Percentiles rank a stretch among this genome's conserved stretches.
Conservation (phyloP, 768 basidiomycete species). For the Rhizopogon vesiculosus region DNA sequence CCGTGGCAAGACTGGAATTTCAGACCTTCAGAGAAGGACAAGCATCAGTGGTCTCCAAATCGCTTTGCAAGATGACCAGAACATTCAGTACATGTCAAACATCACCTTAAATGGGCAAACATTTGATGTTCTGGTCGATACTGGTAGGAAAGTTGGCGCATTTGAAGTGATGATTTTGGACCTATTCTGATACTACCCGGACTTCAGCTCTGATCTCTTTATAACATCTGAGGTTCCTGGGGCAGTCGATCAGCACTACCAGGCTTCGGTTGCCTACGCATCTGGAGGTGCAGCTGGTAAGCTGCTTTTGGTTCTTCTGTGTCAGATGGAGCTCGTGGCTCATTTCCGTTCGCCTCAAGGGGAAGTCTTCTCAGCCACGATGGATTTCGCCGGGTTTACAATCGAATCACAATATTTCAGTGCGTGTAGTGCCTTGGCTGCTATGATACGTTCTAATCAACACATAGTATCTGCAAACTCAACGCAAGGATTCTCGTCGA, state of each 20-base stretch:
- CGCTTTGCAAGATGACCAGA: conserved; percentile 22
- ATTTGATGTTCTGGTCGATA: conserved; percentile 37
- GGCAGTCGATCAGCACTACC: conserved; percentile 33
- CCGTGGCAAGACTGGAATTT: conserved; percentile 8
- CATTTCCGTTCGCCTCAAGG: conserved; percentile 15
- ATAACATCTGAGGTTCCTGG: conserved; percentile 41
- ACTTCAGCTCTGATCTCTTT: conserved; percentile 61
- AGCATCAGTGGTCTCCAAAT: conserved; percentile 22
- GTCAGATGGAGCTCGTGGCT: background rate
- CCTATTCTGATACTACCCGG: conserved; percentile 30
- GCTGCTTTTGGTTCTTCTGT: background rate
- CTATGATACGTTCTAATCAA: conserved; percentile 2
- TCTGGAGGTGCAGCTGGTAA: conserved; percentile 48
- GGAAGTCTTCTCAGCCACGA: conserved; percentile 21
- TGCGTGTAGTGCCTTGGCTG: background rate
- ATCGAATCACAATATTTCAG: conserved; percentile 37
- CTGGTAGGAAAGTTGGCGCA: conserved; percentile 34
- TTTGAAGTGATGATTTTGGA: conserved; percentile 10
- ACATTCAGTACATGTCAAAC: conserved; percentile 34
- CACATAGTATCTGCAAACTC: conserved; percentile 16
- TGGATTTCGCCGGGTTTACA: conserved; percentile 36
- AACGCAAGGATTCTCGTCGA: conserved; percentile 6
- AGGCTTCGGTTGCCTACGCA: conserved; percentile 46
- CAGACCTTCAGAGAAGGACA: conserved; percentile 18
- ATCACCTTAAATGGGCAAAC: conserved; percentile 32